Evolutionary conservation across 805 yeast species (phyloP).

Genomic region (Candida ascalaphidarum): DNA sequence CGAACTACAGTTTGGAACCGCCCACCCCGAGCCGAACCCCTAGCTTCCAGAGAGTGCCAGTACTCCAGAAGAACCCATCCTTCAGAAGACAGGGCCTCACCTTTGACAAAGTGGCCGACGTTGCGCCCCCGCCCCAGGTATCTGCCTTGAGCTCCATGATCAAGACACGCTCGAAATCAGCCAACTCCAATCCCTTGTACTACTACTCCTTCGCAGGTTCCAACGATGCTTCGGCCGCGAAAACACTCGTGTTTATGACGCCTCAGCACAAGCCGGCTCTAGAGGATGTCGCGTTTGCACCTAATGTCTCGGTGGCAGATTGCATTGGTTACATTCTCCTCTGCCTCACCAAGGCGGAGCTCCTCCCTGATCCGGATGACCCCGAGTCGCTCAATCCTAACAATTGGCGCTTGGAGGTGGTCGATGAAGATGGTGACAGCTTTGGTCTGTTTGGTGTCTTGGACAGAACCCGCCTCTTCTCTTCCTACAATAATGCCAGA

Average conservation of each 20-base stretch:
- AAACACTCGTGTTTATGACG: conserved; percentile 23
- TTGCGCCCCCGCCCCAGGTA: not conserved
- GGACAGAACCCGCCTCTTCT: conserved; percentile 56
- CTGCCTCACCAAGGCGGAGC: conserved; percentile 13
- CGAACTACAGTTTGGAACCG: no score
- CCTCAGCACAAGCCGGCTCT: conserved; percentile 20
- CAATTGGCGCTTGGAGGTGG: conserved; percentile 68
- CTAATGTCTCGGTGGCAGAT: conserved; percentile 23
- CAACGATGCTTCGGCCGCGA: conserved; percentile 13
- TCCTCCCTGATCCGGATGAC: conserved; percentile 1
- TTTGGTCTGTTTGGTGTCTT: conserved; percentile 89
- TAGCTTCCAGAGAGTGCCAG: conserved; percentile 1
- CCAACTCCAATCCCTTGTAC: conserved; percentile 35
- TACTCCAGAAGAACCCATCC: no score
- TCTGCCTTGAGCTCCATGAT: conserved; percentile 39
- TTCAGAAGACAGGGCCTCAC: not conserved
- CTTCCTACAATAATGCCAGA: conserved; percentile 65
- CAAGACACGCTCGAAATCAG: conserved; percentile 21
- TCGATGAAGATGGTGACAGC: conserved; percentile 90
- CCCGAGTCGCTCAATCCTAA: conserved; percentile 42
- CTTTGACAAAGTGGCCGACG: not conserved
- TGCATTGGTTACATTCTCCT: conserved; percentile 33
- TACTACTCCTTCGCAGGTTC: conserved; percentile 35
- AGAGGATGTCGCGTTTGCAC: conserved; percentile 13
- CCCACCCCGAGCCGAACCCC: conserved; percentile 1